Evolutionary conservation across 2,329 filamentous ascomycete species (phyloP).

Genomic region (Daldinia sp.): DNA sequence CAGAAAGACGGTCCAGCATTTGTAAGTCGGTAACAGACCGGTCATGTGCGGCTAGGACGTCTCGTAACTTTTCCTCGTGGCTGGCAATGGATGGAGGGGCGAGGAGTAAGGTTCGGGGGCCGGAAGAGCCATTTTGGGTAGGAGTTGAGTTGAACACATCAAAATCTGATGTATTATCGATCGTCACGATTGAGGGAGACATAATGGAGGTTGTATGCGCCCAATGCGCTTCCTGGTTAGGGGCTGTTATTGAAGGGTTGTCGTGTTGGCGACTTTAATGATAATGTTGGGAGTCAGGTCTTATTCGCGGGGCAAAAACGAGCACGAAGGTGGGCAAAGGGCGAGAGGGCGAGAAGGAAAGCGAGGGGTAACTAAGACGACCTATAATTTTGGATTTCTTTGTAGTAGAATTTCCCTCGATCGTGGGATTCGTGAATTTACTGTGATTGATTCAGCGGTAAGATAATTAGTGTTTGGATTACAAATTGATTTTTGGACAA

Average conservation of each 20-base stretch:
- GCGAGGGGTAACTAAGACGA: slow-evolving; percentile 6
- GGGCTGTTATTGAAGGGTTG: background rate
- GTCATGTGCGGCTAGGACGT: slow-evolving; percentile 76
- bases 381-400: background rate
- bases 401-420: background rate
- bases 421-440: background rate
- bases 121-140: slow-evolving; percentile 35
- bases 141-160: slow-evolving; percentile 33
- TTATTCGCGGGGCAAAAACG: slow-evolving; percentile 22
- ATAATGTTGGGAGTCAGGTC: slow-evolving; percentile 7
- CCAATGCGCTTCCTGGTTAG: slow-evolving; percentile 16
- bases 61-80: slow-evolving; percentile 79
- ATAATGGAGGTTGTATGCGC: slow-evolving; percentile 48
- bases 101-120: slow-evolving; percentile 76
- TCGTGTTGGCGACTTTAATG: slow-evolving; percentile 1
- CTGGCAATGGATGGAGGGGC: slow-evolving; percentile 90
- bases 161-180: slow-evolving; percentile 41
- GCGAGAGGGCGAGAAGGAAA: background rate
- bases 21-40: slow-evolving; percentile 85
- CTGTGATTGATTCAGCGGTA: slow-evolving; percentile 1
- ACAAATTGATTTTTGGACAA: slow-evolving; percentile 27
- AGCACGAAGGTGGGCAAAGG: background rate
- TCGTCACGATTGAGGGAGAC: slow-evolving; percentile 60
- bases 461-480: slow-evolving; percentile 17
- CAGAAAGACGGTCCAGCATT: slow-evolving; percentile 93